phyloP scores from a whole-genome alignment of 1,284 basidiomycete genomes.

The Boletus sp. region DNA sequence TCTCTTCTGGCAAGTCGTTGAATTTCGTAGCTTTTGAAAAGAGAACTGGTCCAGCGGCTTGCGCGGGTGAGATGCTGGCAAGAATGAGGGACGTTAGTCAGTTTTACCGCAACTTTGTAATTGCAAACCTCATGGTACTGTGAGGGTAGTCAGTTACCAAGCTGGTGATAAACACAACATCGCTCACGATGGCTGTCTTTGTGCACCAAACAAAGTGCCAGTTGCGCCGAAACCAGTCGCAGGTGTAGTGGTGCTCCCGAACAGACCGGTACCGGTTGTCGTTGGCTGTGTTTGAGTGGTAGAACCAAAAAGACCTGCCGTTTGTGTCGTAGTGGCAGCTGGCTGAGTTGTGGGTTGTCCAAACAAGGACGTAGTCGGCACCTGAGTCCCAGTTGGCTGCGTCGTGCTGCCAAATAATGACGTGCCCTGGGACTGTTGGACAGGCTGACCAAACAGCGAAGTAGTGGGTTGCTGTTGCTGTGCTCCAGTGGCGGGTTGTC shows the following conservation, averaged over 20 bases:
- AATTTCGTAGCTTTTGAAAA: constrained; percentile 81
- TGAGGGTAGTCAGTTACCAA: constrained; percentile 5
- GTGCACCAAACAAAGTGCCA: constrained; percentile 44
- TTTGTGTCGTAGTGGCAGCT: constrained; percentile 20
- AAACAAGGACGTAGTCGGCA: constrained; percentile 40
- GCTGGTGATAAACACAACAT: not conserved
- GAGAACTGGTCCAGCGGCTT: constrained; percentile 45
- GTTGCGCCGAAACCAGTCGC: constrained; percentile 27
- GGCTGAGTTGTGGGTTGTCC: constrained; percentile 37
- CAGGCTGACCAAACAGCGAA: constrained; percentile 32
- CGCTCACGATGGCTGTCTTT: constrained; percentile 42
- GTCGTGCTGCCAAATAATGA: constrained; percentile 30
- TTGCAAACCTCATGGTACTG: constrained; percentile 35
- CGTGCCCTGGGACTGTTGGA: constrained; percentile 37
- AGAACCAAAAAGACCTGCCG: constrained; percentile 30
- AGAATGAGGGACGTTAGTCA: constrained; percentile 7
- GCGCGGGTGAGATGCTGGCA: constrained; percentile 31
- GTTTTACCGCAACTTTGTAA: not conserved
- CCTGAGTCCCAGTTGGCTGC: constrained; percentile 19
- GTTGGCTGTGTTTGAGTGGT: constrained; percentile 33
- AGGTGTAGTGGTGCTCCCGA: constrained; percentile 37
- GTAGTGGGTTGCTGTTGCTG: constrained; percentile 30
- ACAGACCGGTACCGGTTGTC: constrained; percentile 28
- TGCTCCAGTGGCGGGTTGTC: constrained; percentile 33
- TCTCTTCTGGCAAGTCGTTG: constrained; percentile 77